A percentile compares a stretch with the other conserved stretches of the same genome.
phyloP scores from a whole-genome alignment of 169 alveolate genomes.

The Theileria luwenshuni region DNA sequence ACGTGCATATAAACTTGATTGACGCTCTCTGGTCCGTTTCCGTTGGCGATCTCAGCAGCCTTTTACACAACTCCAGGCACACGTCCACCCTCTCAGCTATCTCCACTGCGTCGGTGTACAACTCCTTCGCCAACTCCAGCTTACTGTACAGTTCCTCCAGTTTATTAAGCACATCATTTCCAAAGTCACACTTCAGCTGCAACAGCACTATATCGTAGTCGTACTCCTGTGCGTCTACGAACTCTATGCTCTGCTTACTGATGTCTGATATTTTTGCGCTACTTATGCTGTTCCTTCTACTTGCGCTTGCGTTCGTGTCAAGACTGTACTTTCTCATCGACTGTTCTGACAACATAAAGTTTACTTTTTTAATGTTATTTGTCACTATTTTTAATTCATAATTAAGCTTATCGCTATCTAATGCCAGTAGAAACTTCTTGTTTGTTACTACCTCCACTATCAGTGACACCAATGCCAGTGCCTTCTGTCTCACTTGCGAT shows the following conservation, averaged over 20 bases:
- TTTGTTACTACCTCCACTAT: conserved; percentile 70
- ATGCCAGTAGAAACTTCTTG: conserved; percentile 60
- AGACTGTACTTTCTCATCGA: conserved; percentile 14
- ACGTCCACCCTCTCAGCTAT: conserved; percentile 43
- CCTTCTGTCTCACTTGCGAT: conserved; percentile 78
- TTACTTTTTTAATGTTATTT: conserved; percentile 38
- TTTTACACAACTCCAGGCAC: conserved; percentile 29
- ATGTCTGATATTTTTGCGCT: background rate
- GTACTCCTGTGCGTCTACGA: conserved; percentile 11
- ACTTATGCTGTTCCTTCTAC: conserved; percentile 11
- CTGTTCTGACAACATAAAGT: background rate
- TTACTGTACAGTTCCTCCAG: conserved; percentile 26
- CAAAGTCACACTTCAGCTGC: conserved; percentile 38
- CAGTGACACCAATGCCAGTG: conserved; percentile 69
- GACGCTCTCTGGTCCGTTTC: conserved; percentile 77
- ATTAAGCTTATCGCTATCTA: conserved; percentile 49
- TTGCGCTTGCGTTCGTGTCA: background rate
- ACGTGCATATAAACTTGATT: conserved; percentile 65
- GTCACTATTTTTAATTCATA: conserved; percentile 53
- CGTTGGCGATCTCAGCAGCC: conserved; percentile 66
- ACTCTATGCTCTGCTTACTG: background rate
- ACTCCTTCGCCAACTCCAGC: conserved; percentile 49
- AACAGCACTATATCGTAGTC: conserved; percentile 6
- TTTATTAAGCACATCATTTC: conserved; percentile 24
- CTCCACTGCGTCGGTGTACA: conserved; percentile 59